These are phyloP conservation scores for Blastocystis sp. DNA, from an alignment of 352 stramenopile species.

Conservation along the genomic window DNA sequence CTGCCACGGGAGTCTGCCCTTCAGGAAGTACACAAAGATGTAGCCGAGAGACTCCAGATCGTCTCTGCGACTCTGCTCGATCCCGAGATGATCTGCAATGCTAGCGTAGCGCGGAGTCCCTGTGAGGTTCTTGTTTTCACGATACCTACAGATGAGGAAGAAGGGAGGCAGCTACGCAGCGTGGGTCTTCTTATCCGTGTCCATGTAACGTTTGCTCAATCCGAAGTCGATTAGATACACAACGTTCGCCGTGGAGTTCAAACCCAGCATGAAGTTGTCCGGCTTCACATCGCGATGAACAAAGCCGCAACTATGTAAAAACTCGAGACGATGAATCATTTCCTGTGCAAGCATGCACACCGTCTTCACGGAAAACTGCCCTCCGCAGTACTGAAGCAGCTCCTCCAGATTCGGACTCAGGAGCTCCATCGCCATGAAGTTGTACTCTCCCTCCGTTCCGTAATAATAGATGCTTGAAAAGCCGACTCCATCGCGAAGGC, in stretches of 20 bases:
- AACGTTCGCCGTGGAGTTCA: slow-evolving; percentile 86
- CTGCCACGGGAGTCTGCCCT: slow-evolving; percentile 89
- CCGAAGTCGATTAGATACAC: slow-evolving; percentile 94
- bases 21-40: slow-evolving; percentile 91
- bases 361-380: slow-evolving; percentile 88
- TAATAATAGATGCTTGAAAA: slow-evolving; percentile 90
- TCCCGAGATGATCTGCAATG: slow-evolving; percentile 92
- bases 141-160: slow-evolving; percentile 61
- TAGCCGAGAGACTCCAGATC: slow-evolving; percentile 91
- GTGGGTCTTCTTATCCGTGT: slow-evolving; percentile 88
- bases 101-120: slow-evolving; percentile 89
- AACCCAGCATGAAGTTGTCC: slow-evolving; percentile 92
- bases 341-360: slow-evolving; percentile 91
- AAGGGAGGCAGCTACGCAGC: slow-evolving; percentile 81
- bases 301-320: slow-evolving; percentile 90
- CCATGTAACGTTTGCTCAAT: slow-evolving; percentile 89
- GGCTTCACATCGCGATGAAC: slow-evolving; percentile 94
- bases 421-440: slow-evolving; percentile 99
- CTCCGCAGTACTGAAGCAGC: slow-evolving; percentile 90
- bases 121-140: slow-evolving; percentile 91
- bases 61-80: slow-evolving; percentile 88
- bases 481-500: slow-evolving; percentile 89
- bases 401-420: slow-evolving; percentile 93
- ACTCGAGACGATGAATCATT: slow-evolving; percentile 88
- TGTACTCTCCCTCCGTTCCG: slow-evolving; percentile 93